Conservation (phyloP, 192 early-diverging fungal genomes). For the Coemansia javaensis region DNA sequence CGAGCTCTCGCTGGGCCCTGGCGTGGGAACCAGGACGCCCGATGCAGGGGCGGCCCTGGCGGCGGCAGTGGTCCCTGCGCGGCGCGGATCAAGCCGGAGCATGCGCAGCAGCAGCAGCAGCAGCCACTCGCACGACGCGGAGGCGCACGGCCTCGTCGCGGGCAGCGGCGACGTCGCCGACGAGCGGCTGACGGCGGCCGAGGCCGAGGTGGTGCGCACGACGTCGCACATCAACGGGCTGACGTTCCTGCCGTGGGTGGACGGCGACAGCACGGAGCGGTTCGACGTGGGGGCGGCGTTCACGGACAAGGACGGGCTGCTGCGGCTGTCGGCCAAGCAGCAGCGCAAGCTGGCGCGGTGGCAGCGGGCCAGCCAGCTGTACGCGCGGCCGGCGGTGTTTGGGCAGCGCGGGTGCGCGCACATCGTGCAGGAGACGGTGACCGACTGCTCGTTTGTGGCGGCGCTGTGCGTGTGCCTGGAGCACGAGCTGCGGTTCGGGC, state of each 20-base stretch:
- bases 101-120: constrained; percentile 7
- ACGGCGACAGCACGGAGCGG: constrained; percentile 57
- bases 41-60: no score
- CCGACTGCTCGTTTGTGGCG: constrained; percentile 94
- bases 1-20: neutral
- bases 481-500: constrained; percentile 68
- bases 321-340: constrained; percentile 72
- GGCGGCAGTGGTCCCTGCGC: no score
- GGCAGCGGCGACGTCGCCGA: neutral
- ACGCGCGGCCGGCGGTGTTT: constrained; percentile 66
- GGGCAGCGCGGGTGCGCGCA: constrained; percentile 59
- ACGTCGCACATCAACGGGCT: constrained; percentile 71
- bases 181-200: constrained; percentile 34
- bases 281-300: constrained; percentile 55
- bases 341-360: constrained; percentile 67
- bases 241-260: constrained; percentile 71
- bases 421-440: constrained; percentile 83
- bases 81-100: neutral
- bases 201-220: constrained; percentile 58
- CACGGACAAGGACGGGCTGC: constrained; percentile 74
- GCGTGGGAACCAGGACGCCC: no score
- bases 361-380: constrained; percentile 75
- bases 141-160: neutral
- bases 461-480: constrained; percentile 80
- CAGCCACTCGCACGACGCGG: neutral